These are phyloP conservation scores for Bolboschoenoplectus hybrid DNA, from an alignment of 202 grass and related monocot genomes.

Conservation along the genomic window DNA sequence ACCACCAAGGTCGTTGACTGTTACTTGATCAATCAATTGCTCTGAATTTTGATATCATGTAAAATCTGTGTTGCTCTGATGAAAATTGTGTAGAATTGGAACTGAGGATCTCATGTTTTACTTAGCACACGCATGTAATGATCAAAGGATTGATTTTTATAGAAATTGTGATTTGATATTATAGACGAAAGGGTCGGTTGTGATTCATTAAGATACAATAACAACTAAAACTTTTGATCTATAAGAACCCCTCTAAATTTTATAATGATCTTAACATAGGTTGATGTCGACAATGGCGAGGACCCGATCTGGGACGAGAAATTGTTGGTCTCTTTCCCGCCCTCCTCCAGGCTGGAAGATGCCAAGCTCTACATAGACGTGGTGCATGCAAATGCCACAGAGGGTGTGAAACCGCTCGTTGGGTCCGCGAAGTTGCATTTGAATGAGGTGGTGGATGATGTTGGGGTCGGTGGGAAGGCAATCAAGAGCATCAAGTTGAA, in stretches of 20 bases:
- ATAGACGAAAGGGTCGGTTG: too few relatives aligned
- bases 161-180: not conserved
- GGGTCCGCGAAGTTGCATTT: slow-evolving; percentile 66
- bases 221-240: too few relatives aligned
- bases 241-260: not conserved
- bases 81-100: not conserved
- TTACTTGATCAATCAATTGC: not conserved
- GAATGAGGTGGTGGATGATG: slow-evolving; percentile 69
- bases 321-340: slow-evolving; percentile 51
- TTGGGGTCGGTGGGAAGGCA: slow-evolving; percentile 42
- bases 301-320: slow-evolving; percentile 76
- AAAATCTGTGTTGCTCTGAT: not conserved
- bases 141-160: not conserved
- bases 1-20: slow-evolving; percentile 56
- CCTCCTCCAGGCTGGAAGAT: slow-evolving; percentile 45
- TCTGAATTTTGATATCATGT: not conserved
- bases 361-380: slow-evolving; percentile 72
- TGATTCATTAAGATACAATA: too few relatives aligned
- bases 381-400: slow-evolving; percentile 64
- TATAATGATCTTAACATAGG: slow-evolving; percentile 42
- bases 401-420: slow-evolving; percentile 75
- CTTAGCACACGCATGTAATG: not conserved
- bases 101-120: not conserved
- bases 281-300: slow-evolving; percentile 46
- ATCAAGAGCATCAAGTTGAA: slow-evolving; percentile 59